Evolutionary conservation across 2,329 filamentous ascomycete species (phyloP), one percentile per base, ranked within the genome.

Genomic region (Alternaria brassicicola): DNA sequence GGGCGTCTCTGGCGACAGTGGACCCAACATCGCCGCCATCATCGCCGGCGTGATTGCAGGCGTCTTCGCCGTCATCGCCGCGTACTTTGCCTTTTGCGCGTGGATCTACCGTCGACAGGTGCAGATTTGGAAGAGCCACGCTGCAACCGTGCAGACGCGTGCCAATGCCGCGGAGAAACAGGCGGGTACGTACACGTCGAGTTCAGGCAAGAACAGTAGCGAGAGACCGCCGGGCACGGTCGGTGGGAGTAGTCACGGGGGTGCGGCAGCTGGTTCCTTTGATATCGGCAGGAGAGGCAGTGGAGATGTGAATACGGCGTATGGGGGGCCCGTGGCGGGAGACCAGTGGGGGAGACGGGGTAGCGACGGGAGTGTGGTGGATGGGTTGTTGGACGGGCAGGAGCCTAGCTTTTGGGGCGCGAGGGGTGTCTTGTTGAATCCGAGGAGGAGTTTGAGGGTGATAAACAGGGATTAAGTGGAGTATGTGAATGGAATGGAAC

Each of bases 101-200:
- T 92, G 88, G 85, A 79, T 93, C 7, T 92, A 92, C 79, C 84
- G 89, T 26, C 87, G 88, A 47, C 89, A 90, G 73, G 84, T 92
- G 15, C 76, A 80, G 28, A 84, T 90, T 9, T 93, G 92, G 81
- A 88, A 89, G 76, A 81, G 84, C 31, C 89, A 92, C 71, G 84
- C 90, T 30, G 86, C 87, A 1, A 84, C 89, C 68, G 80, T 85
- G 2, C 88, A 91, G 68, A 82, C 84, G 4, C 85, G 86, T 49
- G 78, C 78, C 19, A 78, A 79, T 30, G 52, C 36, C 6, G 36
- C 78, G n/a, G 77, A 78, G 19, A 81, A 78, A 41, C 57, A 63
- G 19, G 67, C 65, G 45, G 67, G 66, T 47, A 72, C 74, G 4
- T 62, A 68, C 19, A 64, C 68, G 4, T 67, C 68, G 4, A 61